Base-by-base conservation (phyloP, 2,329 filamentous ascomycete genomes). In the Epichloe glyceriae region DNA sequence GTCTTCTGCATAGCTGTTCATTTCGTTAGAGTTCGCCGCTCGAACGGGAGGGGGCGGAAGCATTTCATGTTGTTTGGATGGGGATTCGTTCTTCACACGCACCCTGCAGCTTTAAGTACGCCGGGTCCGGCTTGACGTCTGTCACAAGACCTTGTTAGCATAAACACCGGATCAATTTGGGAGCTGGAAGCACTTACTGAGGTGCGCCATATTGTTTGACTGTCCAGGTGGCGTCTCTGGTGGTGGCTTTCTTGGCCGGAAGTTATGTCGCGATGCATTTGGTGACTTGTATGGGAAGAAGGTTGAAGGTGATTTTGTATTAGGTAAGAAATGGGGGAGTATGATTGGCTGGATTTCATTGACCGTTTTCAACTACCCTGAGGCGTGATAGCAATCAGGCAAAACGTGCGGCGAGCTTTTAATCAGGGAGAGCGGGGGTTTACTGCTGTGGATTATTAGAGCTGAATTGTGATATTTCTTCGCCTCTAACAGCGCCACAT, bases 1-100 rank as follows among this genome's bases (percentile, higher is more conserved):
- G 87, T 88, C 63, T 79, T 74, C 63, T 78, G 80, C 82, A 96
- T 86, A 67, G 85, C 90, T 95, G 62, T 60, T 53, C 37, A 52
- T 44, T 26, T 47, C 43, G 60, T 64, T 61, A 66, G 59, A 46
- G 12, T 34, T 37, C 35, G 46, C 46, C 48, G 20, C 19, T 35
- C 8, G 34, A 11, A 19, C 30, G 17, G 17, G 40, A 35, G 5
- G 19, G 33, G 5, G n/a, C 17, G 7, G 33, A 3, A 10, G 17
- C 30, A 37, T 35, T 37, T 49, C 15, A 11, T 12, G 10, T 26
- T 12, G 14, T 26, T 57, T 46, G 54, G 46, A 35, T 3, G 26
- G 20, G 15, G 20, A n/a, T 34, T 46, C 3, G 17, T 45, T 50
- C 48, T 51, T 47, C 50, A 61, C 56, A 62, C 66, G 58, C 57